A percentile compares a stretch with the other conserved stretches of the same genome.
Evolutionary conservation across 768 basidiomycete species (phyloP).

Genomic region (Psilocybe cubensis): DNA sequence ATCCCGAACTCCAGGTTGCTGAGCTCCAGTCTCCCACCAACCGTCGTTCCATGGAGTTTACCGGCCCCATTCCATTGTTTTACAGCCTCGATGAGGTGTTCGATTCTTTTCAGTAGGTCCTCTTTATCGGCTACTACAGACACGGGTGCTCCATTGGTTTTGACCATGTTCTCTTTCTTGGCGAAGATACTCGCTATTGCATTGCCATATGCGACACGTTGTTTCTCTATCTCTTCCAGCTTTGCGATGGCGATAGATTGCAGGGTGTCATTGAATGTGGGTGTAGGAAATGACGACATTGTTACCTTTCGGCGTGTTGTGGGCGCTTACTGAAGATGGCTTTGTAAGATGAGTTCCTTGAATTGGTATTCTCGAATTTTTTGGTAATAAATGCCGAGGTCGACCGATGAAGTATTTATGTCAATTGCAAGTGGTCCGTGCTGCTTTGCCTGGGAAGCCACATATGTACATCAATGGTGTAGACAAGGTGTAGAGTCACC

Average conservation of each 20-base stretch:
- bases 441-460: no score
- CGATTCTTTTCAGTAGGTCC: slow-evolving; percentile 30
- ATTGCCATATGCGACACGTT: slow-evolving; percentile 34
- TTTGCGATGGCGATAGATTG: slow-evolving; percentile 48
- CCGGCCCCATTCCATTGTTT: slow-evolving; percentile 40
- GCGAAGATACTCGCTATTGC: slow-evolving; percentile 36
- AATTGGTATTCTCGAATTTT: not conserved
- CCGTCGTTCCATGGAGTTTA: slow-evolving; percentile 17
- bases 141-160: no score
- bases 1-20: slow-evolving; percentile 36
- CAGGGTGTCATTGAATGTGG: slow-evolving; percentile 39
- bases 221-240: slow-evolving; percentile 46
- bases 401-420: not conserved
- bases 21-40: slow-evolving; percentile 25
- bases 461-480: no score
- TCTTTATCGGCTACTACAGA: slow-evolving; percentile 18
- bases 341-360: not conserved
- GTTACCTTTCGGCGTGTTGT: not conserved
- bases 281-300: slow-evolving; percentile 17
- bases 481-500: no score
- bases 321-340: not conserved
- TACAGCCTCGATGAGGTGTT: slow-evolving; percentile 36
- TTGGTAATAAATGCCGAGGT: not conserved
- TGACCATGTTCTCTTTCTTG: slow-evolving; percentile 22
- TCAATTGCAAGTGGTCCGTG: no score